Evolutionary conservation across 129 eudicot genomes (phyloP).

Genomic region (Daucus carota): DH1_v3.0 NC_030385.2:4098001-4098500

Average conservation of each 20-base stretch:
- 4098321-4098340: background rate
- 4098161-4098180: background rate
- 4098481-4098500: slow-evolving; percentile 96
- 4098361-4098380: slow-evolving; percentile 36
- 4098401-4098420: slow-evolving; percentile 64
- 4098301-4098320: slow-evolving; percentile 12
- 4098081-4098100: background rate
- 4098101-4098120: background rate
- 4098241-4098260: slow-evolving; percentile 70
- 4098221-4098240: slow-evolving; percentile 28
- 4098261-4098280: slow-evolving; percentile 85
- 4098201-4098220: slow-evolving; percentile 88
- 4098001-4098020: background rate
- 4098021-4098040: background rate
- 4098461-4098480: slow-evolving; percentile 89
- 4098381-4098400: slow-evolving; percentile 92
- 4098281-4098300: slow-evolving; percentile 93
- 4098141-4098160: background rate
- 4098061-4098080: background rate
- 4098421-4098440: slow-evolving; percentile 90
- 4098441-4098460: slow-evolving; percentile 78
- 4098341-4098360: background rate
- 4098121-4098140: background rate
- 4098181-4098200: slow-evolving; percentile 81
- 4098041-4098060: background rate